Base-by-base conservation (phyloP, 352 stramenopile species). In the Phytophthora podocarpi region DNA sequence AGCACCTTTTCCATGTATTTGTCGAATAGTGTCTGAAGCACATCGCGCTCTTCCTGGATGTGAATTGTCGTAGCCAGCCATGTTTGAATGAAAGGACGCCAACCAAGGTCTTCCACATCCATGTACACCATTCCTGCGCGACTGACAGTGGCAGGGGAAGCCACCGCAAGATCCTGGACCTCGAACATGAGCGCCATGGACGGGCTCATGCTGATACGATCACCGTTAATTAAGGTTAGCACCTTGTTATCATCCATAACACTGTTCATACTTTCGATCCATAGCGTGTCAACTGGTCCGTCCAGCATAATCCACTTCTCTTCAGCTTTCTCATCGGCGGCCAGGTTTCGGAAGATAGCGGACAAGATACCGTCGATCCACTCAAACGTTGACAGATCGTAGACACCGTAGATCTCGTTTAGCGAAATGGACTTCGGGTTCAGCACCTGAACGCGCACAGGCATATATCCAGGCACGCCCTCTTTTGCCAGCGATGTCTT, bases 41-140 rank as follows among this genome's bases (percentile, higher is more conserved):
- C 70, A 15, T 92, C 83, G 10, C 79, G 78, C 56, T 95, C 84
- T 40, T 93, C 86, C 20, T 69, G 49, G 12, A 82, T 51, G 9
- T 47, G 18, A 51, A 95, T 93, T 20, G 71, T 89, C 20, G 77
- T 92, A 10, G 58, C 31, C 2, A 92, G 64, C 85, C 85, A 95
- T 13, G 85, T 91, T 31, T 89, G 71, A 12, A 96, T 80, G 16
- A 91, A 92, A 2, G 87, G 84, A 3, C 68, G 76, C 82, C 83
- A 96, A 8, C 87, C 82, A 20, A 96, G 78, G 35, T 95, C 84
- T 18, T 90, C 72, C 4, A 91, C 82, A 32, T 93, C 81, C 85
- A 98, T 97, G 74, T 98, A 98, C 7, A 98, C 91, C 78, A 98
- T 96, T 26, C 95, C 95, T 18, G 93, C 91, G 28, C 94, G 83